Conservation (phyloP, 305 asterid genomes). For the Fraxinus platypoda region DNA sequence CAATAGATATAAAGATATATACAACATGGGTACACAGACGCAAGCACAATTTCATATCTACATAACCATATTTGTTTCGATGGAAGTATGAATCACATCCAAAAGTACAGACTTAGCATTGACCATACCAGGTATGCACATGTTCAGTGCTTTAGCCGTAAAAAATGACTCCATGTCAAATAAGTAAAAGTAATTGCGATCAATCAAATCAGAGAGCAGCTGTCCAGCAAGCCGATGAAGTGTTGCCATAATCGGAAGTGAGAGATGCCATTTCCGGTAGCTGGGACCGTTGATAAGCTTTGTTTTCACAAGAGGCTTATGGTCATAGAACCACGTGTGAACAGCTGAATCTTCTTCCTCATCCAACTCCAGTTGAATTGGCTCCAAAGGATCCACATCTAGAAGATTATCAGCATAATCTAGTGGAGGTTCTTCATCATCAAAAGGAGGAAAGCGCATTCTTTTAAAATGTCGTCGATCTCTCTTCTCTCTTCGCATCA, state of each 20-base stretch:
- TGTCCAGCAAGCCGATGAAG: conserved; percentile 99
- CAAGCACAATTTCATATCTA: not conserved
- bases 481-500: conserved; percentile 99
- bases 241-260: conserved; percentile 98
- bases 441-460: conserved; percentile 98
- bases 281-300: conserved; percentile 98
- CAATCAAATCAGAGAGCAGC: conserved; percentile 92
- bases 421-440: conserved; percentile 98
- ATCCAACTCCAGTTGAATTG: conserved; percentile 95
- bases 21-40: not conserved
- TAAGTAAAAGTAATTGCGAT: conserved; percentile 90
- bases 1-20: not conserved
- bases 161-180: conserved; percentile 99
- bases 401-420: conserved; percentile 97
- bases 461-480: conserved; percentile 98
- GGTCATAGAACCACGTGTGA: conserved; percentile 97
- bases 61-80: not conserved
- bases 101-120: not conserved
- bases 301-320: conserved; percentile 94
- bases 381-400: conserved; percentile 98
- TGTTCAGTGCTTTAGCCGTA: conserved; percentile 98
- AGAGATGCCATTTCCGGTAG: conserved; percentile 96
- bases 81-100: not conserved
- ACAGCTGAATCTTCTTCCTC: conserved; percentile 99
- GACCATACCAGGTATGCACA: conserved; percentile 97